A percentile compares a stretch with the other conserved stretches of the same genome.
Conservation (phyloP, 495 filamentous ascomycete species). For the Annulohypoxylon bovei region DNA sequence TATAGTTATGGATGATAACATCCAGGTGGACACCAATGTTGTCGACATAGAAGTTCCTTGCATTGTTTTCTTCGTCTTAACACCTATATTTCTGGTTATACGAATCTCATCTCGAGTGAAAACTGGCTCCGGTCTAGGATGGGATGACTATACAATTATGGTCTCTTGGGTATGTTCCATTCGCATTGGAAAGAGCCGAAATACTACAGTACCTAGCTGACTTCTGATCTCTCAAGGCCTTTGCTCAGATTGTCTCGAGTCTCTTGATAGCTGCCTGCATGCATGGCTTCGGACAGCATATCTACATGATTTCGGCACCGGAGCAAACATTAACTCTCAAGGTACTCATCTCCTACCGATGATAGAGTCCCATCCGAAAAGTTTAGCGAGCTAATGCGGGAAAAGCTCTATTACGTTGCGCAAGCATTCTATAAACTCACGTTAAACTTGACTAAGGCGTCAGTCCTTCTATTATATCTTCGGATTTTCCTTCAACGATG, state of each 20-base stretch:
- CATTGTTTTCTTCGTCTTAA: constrained; percentile 48
- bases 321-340: constrained; percentile 47
- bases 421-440: constrained; percentile 49
- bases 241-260: constrained; percentile 41
- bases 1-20: constrained; percentile 25
- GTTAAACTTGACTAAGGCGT: constrained; percentile 49
- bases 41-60: constrained; percentile 48
- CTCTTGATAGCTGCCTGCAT: constrained; percentile 48
- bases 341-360: constrained; percentile 28
- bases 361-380: background rate
- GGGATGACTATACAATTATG: constrained; percentile 51
- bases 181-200: background rate
- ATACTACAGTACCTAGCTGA: constrained; percentile 18
- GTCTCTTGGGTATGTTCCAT: constrained; percentile 44
- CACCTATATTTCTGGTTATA: constrained; percentile 44
- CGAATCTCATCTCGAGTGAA: constrained; percentile 46
- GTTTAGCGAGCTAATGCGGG: constrained; percentile 1
- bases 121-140: constrained; percentile 46
- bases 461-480: constrained; percentile 50
- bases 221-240: constrained; percentile 32
- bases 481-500: constrained; percentile 49
- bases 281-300: constrained; percentile 52
- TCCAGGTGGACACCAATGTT: constrained; percentile 41
- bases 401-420: constrained; percentile 43
- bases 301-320: constrained; percentile 35